These are phyloP conservation scores for Tuber umbilicatum DNA, from an alignment of 495 filamentous ascomycete species.

Conservation along the genomic window DNA sequence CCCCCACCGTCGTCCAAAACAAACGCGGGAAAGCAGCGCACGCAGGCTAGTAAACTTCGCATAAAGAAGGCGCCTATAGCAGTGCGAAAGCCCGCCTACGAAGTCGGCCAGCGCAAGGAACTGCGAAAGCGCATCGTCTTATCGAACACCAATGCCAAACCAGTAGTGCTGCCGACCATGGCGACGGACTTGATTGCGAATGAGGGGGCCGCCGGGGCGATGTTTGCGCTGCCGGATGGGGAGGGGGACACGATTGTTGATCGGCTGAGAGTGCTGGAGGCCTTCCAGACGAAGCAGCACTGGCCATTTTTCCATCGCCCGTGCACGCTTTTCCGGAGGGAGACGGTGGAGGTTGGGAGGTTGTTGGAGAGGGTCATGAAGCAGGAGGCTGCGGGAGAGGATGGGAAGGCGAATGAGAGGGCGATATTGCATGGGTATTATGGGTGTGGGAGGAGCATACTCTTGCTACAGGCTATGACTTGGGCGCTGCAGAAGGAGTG, in stretches of 20 bases:
- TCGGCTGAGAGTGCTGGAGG: conserved; percentile 70
- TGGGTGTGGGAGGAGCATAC: conserved; percentile 73
- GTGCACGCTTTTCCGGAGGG: conserved; percentile 63
- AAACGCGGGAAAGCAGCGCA: conserved; percentile 43
- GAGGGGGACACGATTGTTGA: conserved; percentile 55
- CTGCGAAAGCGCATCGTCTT: conserved; percentile 80
- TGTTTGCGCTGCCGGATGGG: conserved; percentile 57
- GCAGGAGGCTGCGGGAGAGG: conserved; percentile 18
- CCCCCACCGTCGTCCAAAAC: conserved; percentile 43
- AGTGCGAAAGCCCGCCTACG: conserved; percentile 50
- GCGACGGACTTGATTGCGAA: conserved; percentile 48
- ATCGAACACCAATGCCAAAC: conserved; percentile 85
- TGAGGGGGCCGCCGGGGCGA: conserved; percentile 52
- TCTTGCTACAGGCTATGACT: conserved; percentile 76
- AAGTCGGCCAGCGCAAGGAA: conserved; percentile 74
- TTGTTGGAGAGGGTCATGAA: conserved; percentile 51
- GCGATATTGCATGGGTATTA: conserved; percentile 66
- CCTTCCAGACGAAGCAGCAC: conserved; percentile 83
- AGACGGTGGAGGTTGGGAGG: conserved; percentile 64
- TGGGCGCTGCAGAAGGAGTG: conserved; percentile 76
- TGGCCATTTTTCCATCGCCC: conserved; percentile 83
- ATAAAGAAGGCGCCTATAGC: conserved; percentile 49
- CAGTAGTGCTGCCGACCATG: conserved; percentile 57
- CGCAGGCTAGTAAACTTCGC: conserved; percentile 44
- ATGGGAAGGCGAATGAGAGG: conserved; percentile 43